Conservation (phyloP, 2,329 filamentous ascomycete species). For the Stachybotrys chlorohalonatus region DNA sequence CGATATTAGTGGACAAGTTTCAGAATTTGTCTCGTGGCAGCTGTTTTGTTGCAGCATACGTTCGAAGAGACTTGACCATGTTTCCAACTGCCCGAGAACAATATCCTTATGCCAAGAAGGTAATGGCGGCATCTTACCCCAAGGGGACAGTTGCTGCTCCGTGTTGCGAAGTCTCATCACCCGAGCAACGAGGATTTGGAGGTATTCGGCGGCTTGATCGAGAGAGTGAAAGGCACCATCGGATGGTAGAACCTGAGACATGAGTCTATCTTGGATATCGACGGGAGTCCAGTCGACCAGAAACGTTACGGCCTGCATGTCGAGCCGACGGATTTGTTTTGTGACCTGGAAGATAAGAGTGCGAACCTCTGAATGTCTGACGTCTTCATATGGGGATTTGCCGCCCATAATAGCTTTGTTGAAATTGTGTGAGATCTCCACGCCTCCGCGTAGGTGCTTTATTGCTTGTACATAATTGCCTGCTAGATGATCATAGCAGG, state of each 20-base stretch:
- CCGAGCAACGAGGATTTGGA: constrained; percentile 18
- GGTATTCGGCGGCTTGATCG: constrained; percentile 20
- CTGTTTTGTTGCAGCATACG: constrained; percentile 11
- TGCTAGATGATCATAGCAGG: constrained; percentile 25
- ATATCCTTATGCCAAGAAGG: constrained; percentile 1
- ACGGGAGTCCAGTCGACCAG: constrained; percentile 23
- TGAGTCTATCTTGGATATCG: constrained; percentile 13
- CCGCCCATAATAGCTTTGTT: constrained; percentile 1
- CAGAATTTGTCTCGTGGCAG: constrained; percentile 4
- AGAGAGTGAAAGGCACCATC: constrained; percentile 15
- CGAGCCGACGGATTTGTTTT: constrained; percentile 24
- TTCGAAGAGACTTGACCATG: constrained; percentile 16
- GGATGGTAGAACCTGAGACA: constrained; percentile 5
- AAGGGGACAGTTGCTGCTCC: background rate
- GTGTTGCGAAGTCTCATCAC: constrained; percentile 16
- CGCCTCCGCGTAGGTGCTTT: constrained; percentile 24
- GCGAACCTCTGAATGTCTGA: background rate
- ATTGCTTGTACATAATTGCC: constrained; percentile 23
- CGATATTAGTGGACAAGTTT: constrained; percentile 9
- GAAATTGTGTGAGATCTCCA: constrained; percentile 18
- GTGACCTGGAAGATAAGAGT: constrained; percentile 13
- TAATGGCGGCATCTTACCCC: background rate
- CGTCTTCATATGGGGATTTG: background rate
- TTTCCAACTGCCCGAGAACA: constrained; percentile 13
- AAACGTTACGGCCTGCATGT: constrained; percentile 24